phyloP scores from a whole-genome alignment of 768 basidiomycete species.

The Ramaria sp. region DNA sequence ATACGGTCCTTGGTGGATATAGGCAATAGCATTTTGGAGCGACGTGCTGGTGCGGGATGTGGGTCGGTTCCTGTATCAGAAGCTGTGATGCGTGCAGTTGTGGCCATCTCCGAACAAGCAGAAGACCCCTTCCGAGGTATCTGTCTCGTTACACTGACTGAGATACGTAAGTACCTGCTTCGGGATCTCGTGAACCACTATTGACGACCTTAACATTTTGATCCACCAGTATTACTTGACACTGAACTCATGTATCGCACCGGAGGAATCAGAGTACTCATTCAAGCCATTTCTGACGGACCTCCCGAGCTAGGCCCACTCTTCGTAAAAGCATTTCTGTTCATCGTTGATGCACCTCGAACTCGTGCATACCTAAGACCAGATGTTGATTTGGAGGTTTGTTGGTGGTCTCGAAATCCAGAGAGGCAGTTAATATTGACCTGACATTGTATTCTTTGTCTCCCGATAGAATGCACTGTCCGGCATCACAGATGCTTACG shows the following conservation, averaged over 20 bases:
- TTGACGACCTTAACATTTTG: no score
- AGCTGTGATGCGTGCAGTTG: conserved; percentile 74
- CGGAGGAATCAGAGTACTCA: conserved; percentile 75
- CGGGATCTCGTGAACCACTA: no score
- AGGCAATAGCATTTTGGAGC: conserved; percentile 38
- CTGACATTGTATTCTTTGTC: not conserved
- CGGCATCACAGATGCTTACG: conserved; percentile 88
- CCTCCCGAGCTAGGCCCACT: conserved; percentile 72
- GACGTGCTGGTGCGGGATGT: conserved; percentile 28
- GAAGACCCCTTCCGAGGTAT: conserved; percentile 83
- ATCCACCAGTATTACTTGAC: conserved; percentile 87
- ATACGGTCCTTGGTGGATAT: conserved; percentile 75
- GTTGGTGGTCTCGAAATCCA: not conserved
- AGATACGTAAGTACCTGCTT: conserved; percentile 55
- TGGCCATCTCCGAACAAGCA: conserved; percentile 69
- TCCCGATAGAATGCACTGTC: conserved; percentile 65
- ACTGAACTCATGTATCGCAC: conserved; percentile 70
- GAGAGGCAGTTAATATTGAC: not conserved
- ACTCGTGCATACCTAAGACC: conserved; percentile 68
- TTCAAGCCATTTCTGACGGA: conserved; percentile 85
- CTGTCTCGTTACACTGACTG: conserved; percentile 78
- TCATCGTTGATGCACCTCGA: conserved; percentile 76
- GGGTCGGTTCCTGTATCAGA: conserved; percentile 56
- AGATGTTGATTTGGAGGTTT: conserved; percentile 84
- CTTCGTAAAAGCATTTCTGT: conserved; percentile 69